These are phyloP conservation scores for Fraxinus dipetala DNA, from an alignment of 305 asterid genomes.

Conservation along the genomic window DNA sequence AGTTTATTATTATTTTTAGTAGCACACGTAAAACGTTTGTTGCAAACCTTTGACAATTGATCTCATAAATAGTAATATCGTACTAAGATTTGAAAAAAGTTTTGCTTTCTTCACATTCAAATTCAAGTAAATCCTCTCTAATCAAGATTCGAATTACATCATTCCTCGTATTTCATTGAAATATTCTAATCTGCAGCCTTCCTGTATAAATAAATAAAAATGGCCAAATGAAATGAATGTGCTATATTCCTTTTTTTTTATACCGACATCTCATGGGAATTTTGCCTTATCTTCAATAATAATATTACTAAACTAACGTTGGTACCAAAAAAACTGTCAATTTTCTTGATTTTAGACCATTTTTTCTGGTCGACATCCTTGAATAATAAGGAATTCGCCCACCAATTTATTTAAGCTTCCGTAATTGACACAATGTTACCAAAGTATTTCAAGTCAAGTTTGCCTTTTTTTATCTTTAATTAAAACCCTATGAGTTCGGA, in stretches of 20 bases:
- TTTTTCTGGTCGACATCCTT: not conserved
- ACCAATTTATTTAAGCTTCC: too few relatives aligned
- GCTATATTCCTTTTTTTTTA: not conserved
- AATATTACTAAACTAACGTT: not conserved
- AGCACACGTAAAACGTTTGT: not conserved
- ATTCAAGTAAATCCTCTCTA: not conserved
- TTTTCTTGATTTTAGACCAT: not conserved
- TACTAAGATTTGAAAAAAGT: not conserved
- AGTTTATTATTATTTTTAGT: too few relatives aligned
- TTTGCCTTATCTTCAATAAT: slow-evolving; percentile 18
- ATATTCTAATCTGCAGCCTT: not conserved
- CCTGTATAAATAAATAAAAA: not conserved
- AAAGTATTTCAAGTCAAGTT: not conserved
- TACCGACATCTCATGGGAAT: slow-evolving; percentile 34
- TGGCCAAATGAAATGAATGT: slow-evolving; percentile 19
- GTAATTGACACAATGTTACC: not conserved
- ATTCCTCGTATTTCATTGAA: not conserved
- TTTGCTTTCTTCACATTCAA: too few relatives aligned
- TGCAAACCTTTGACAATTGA: not conserved
- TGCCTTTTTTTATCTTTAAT: not conserved
- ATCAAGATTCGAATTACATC: not conserved
- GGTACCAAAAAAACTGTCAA: not conserved
- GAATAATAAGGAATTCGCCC: not conserved
- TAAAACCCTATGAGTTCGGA: not conserved
- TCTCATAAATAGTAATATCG: not conserved